These are phyloP conservation scores for Cyclotella choctawhatcheeana DNA, from an alignment of 108 stramenopile species.

Conservation along the genomic window DNA sequence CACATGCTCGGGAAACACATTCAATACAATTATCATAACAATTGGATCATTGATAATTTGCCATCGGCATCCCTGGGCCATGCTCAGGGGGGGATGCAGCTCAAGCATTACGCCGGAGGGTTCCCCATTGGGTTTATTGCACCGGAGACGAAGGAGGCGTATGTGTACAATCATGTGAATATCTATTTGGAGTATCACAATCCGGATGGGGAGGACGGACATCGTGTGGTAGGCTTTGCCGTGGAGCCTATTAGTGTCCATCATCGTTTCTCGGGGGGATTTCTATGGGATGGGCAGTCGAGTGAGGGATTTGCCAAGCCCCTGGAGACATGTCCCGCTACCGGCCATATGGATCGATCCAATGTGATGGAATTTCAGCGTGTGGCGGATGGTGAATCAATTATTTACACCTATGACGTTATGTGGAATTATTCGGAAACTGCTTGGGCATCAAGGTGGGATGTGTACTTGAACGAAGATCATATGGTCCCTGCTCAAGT, in stretches of 20 bases:
- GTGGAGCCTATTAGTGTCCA: conserved; percentile 93
- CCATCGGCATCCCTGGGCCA: conserved; percentile 89
- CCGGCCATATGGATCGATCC: conserved; percentile 49
- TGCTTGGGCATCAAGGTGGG: conserved; percentile 98
- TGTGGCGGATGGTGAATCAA: conserved; percentile 58
- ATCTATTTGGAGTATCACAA: conserved; percentile 92
- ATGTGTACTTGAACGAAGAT: conserved; percentile 94
- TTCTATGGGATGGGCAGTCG: conserved; percentile 75
- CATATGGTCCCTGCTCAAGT: conserved; percentile 94
- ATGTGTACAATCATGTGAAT: conserved; percentile 96
- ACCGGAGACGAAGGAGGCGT: conserved; percentile 63
- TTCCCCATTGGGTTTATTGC: conserved; percentile 92
- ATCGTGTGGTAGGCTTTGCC: conserved; percentile 94
- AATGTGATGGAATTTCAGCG: conserved; percentile 55
- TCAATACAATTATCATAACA: conserved; percentile 93
- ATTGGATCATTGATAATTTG: conserved; percentile 99
- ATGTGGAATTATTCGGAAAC: conserved; percentile 88
- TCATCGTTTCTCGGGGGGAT: conserved; percentile 80
- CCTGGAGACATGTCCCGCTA: conserved; percentile 68
- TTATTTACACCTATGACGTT: conserved; percentile 99
- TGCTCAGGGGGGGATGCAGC: conserved; percentile 49
- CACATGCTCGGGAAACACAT: conserved; percentile 72
- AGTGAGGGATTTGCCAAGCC: conserved; percentile 69
- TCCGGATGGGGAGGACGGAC: conserved; percentile 78
- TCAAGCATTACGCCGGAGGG: conserved; percentile 88